Conservation (phyloP, 1,284 basidiomycete species). For the Anthracocystis walkeri region DNA sequence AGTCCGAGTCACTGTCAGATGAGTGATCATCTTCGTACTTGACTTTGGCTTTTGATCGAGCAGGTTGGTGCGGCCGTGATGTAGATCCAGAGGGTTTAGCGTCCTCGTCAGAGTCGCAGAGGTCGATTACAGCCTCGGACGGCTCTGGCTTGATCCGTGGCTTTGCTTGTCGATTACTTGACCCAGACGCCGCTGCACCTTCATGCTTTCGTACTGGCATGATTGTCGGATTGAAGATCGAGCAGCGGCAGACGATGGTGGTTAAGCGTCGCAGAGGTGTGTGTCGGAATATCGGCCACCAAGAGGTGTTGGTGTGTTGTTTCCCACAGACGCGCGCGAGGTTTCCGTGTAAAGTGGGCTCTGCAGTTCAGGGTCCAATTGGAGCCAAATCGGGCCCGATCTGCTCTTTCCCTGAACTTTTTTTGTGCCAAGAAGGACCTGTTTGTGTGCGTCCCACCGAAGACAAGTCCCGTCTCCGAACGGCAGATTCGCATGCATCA, state of each 20-base stretch:
- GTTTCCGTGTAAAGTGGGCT: slow-evolving; percentile 6
- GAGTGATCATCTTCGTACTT: slow-evolving; percentile 5
- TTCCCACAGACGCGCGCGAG: slow-evolving; percentile 4
- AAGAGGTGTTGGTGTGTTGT: slow-evolving; percentile 8
- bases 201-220: slow-evolving; percentile 25
- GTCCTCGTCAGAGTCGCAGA: slow-evolving; percentile 31
- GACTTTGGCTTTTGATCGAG: not conserved
- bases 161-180: not conserved
- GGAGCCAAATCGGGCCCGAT: slow-evolving; percentile 5
- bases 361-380: slow-evolving; percentile 7
- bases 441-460: not conserved
- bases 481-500: not conserved
- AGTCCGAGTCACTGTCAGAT: not conserved
- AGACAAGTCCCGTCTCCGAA: not conserved
- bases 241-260: not conserved
- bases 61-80: not conserved
- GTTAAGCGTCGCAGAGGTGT: not conserved
- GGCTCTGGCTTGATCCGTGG: slow-evolving; percentile 24
- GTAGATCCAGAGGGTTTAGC: slow-evolving; percentile 6
- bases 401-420: not conserved
- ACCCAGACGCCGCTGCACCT: not conserved
- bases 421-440: not conserved
- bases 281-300: too few species aligned
- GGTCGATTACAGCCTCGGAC: slow-evolving; percentile 22
- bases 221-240: not conserved